Percentiles rank a stretch among this genome's conserved stretches.
Evolutionary conservation across 2,329 filamentous ascomycete species (phyloP).

Genomic region (Microcyclosporella mali): DNA sequence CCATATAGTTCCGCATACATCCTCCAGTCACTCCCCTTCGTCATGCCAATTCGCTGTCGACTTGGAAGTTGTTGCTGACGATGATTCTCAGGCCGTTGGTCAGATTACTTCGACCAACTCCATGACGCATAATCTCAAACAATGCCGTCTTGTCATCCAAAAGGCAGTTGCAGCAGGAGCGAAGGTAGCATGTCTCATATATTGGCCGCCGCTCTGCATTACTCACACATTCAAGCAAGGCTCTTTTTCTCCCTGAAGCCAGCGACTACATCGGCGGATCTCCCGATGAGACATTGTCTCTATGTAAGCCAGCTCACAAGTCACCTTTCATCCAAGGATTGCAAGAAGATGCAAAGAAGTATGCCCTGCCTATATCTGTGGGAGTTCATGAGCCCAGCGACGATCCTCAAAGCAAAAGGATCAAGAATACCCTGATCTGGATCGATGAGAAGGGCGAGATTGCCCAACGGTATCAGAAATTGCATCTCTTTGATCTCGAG

Average conservation of each 20-base stretch:
- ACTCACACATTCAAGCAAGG: conserved; percentile 38
- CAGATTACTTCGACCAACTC: conserved; percentile 82
- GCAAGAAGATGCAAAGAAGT: conserved; percentile 57
- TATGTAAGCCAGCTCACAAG: conserved; percentile 59
- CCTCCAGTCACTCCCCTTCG: no score
- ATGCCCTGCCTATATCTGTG: conserved; percentile 69
- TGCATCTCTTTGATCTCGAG: conserved; percentile 65
- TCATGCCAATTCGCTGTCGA: not conserved
- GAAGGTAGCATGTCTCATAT: conserved; percentile 49
- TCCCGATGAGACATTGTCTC: conserved; percentile 59
- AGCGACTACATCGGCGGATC: conserved; percentile 77
- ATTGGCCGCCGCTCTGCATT: not conserved
- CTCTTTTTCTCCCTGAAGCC: conserved; percentile 88
- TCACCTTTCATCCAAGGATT: conserved; percentile 74
- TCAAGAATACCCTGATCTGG: conserved; percentile 62
- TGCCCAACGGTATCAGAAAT: conserved; percentile 73
- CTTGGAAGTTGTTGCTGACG: not conserved
- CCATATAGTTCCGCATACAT: rapidly evolving
- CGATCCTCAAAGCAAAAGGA: conserved; percentile 41
- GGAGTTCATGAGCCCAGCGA: conserved; percentile 73
- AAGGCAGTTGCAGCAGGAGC: conserved; percentile 72
- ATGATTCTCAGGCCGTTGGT: conserved; percentile 60
- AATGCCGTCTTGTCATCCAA: conserved; percentile 65
- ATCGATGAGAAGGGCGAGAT: conserved; percentile 57
- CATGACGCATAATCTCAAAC: conserved; percentile 70